These are phyloP conservation scores for Podospora anserina DNA, from an alignment of 495 filamentous ascomycete genomes.

Conservation along the genomic window DNA sequence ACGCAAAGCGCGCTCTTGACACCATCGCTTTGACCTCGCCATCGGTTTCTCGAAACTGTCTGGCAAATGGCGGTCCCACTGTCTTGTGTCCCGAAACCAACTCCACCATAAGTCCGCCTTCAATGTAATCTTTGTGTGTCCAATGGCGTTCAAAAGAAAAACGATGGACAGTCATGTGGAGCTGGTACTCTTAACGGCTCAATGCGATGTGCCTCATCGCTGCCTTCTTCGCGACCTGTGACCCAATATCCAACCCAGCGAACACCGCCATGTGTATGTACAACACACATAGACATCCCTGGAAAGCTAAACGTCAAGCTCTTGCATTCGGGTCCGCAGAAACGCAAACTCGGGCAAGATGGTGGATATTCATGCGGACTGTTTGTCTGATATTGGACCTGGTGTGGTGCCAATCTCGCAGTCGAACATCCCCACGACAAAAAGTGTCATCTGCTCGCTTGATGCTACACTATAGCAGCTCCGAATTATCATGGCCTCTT, in stretches of 20 bases:
- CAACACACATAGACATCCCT: no score
- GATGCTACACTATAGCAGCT: conserved; percentile 23
- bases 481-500: conserved; percentile 15
- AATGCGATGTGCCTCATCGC: conserved; percentile 1
- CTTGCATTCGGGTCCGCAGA: neutral
- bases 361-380: neutral
- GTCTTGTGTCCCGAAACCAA: neutral
- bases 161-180: neutral
- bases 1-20: neutral
- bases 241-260: no score
- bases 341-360: neutral
- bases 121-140: neutral
- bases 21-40: conserved; percentile 12
- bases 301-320: neutral
- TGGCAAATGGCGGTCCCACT: neutral
- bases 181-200: neutral
- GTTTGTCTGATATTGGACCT: conserved; percentile 5
- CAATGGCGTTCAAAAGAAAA: neutral
- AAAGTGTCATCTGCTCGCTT: conserved; percentile 18
- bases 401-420: neutral
- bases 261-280: no score
- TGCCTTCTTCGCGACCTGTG: neutral
- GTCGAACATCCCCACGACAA: conserved; percentile 16
- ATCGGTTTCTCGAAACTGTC: neutral
- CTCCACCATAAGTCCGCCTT: neutral